These are phyloP conservation scores for Ganoderma lingzhi DNA, from an alignment of 1,284 basidiomycete species.

Conservation along the genomic window DNA sequence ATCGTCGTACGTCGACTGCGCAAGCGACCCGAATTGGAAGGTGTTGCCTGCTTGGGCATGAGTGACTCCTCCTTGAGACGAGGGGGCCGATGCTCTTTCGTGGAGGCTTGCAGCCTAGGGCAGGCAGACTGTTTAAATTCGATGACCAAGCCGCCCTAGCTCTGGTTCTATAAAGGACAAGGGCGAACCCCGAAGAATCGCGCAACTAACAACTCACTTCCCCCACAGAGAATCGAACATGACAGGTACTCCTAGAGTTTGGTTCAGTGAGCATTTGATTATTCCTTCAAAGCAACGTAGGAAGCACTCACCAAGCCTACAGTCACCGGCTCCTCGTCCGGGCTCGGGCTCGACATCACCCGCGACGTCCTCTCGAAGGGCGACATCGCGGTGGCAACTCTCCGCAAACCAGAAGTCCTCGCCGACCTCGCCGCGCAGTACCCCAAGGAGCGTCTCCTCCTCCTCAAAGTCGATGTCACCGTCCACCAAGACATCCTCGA, in stretches of 20 bases:
- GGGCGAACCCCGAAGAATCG: background rate
- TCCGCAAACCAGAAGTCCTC: constrained; percentile 40
- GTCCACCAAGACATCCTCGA: constrained; percentile 37
- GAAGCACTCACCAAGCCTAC: background rate
- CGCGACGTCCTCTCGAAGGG: constrained; percentile 39
- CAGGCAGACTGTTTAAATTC: background rate
- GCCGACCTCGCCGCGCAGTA: constrained; percentile 33
- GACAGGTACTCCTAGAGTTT: background rate
- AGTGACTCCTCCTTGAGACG: background rate
- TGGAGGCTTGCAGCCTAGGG: background rate
- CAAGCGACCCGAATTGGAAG: background rate
- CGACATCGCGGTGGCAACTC: constrained; percentile 44
- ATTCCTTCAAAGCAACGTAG: background rate
- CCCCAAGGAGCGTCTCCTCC: constrained; percentile 40
- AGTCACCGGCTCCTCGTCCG: constrained; percentile 46
- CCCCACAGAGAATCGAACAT: background rate
- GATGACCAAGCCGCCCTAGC: background rate
- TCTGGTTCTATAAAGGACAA: background rate
- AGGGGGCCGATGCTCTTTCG: background rate
- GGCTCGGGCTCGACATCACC: constrained; percentile 41
- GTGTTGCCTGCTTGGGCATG: background rate
- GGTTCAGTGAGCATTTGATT: constrained; percentile 7
- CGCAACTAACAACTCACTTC: background rate
- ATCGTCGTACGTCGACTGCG: background rate
- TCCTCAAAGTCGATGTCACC: constrained; percentile 51